Base-by-base conservation (phyloP, 768 basidiomycete genomes). In the Cystofilobasidium macerans region DNA sequence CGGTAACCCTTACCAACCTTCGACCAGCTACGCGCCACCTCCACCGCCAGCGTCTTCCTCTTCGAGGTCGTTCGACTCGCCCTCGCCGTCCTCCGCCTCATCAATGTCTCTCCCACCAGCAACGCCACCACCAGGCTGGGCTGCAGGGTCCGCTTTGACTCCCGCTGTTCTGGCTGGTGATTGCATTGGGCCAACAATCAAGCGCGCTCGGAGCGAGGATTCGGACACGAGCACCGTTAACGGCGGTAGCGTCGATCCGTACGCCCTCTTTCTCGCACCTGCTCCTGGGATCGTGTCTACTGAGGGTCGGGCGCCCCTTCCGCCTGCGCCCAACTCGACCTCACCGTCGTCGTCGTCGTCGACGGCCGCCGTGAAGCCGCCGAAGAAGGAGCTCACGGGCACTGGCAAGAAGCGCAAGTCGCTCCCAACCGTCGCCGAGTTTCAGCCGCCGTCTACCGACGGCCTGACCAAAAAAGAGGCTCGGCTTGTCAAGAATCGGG, bases 391-490 rank as follows among this genome's bases (percentile, higher is more conserved):
- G 36, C 40, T 60, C 4, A 63, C 40, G 13, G 68, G 68, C 26
- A 64, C 59, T 28, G 68, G 68, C 18, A 68, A 68, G 35, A 63
- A 63, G 62, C 40, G 67, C 28, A 68, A 68, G 60, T 45, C 57
- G 56, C 47, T 68, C 9, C 67, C 67, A 0, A 63, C 61, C 30
- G 60, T 58, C 13, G 59, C 63, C 12, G 60, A 61, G 59, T 92
- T 91, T 72, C 75, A 92, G 24, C 88, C 89, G 14, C 89, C 89
- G 57, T 89, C 92, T 74, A 89, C 91, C 67, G 82, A 84, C 67
- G 90, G 90, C 58, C 81, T 92, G 67, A 85, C 81, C 80, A 92
- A 92, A 77, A 87, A 89, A 59, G 89, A 92, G 77, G 89, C 89
- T 68, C 84, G 89, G 61, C 82, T 92, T 12, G 87, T 92, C 65